Evolutionary conservation across 768 basidiomycete genomes (phyloP).

Genomic region (Boletus rufocinnamomeus): DNA sequence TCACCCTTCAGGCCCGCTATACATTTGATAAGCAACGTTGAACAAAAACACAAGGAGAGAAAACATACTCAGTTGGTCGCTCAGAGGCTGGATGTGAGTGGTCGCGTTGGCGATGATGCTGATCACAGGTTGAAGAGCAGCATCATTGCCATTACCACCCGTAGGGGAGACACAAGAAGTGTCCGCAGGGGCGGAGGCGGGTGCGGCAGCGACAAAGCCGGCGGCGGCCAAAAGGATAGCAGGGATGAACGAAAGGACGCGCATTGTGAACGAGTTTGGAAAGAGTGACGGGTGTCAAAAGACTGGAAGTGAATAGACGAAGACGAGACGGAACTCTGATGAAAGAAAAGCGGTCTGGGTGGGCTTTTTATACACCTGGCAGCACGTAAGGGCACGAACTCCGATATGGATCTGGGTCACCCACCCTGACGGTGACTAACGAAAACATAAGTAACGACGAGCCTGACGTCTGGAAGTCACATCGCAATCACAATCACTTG

Average conservation of each 20-base stretch:
- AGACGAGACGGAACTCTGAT: slow-evolving; percentile 8
- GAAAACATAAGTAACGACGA: not conserved
- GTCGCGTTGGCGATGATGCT: slow-evolving; percentile 17
- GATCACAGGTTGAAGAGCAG: slow-evolving; percentile 16
- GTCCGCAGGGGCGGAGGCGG: not conserved
- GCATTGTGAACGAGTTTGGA: slow-evolving; percentile 14
- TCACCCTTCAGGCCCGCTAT: slow-evolving; percentile 5
- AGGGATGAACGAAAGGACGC: slow-evolving; percentile 20
- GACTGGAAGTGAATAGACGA: slow-evolving; percentile 3
- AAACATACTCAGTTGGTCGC: slow-evolving; percentile 10
- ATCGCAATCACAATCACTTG: slow-evolving; percentile 38
- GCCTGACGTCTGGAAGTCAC: not conserved
- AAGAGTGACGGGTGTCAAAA: slow-evolving; percentile 16
- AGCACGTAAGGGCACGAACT: not conserved
- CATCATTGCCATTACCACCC: slow-evolving; percentile 8
- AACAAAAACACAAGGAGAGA: fast-evolving
- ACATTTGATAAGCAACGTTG: not conserved
- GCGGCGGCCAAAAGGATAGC: slow-evolving; percentile 11
- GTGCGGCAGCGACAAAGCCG: slow-evolving; percentile 12
- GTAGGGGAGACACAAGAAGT: slow-evolving; percentile 8
- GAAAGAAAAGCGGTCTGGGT: not conserved
- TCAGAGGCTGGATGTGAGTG: slow-evolving; percentile 3
- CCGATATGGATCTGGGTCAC: not conserved
- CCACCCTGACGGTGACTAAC: slow-evolving; percentile 2
- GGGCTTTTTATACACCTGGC: slow-evolving; percentile 18